Evolutionary conservation across 805 yeast species (phyloP).

Genomic region (Ogataea glucozyma): DNA sequence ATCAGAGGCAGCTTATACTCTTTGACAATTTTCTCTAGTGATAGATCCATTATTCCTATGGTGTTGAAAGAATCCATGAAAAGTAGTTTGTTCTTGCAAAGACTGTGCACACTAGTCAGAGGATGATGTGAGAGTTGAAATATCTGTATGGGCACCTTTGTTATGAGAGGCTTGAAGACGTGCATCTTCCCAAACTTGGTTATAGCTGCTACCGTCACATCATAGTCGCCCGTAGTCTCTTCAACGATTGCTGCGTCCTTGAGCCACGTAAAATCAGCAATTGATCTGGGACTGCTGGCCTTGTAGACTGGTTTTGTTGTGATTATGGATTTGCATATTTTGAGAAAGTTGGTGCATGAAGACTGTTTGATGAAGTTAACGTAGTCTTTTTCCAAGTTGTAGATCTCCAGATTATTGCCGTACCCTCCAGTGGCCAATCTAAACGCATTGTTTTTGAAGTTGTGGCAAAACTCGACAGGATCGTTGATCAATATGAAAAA

Average conservation of each 20-base stretch:
- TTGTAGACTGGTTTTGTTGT: slow-evolving; percentile 26
- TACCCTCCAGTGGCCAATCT: slow-evolving; percentile 26
- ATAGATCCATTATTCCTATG: slow-evolving; percentile 27
- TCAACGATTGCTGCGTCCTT: slow-evolving; percentile 26
- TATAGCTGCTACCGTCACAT: slow-evolving; percentile 21
- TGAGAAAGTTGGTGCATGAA: slow-evolving; percentile 11
- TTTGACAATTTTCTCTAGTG: slow-evolving; percentile 20
- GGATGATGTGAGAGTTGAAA: slow-evolving; percentile 30
- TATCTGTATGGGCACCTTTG: slow-evolving; percentile 24
- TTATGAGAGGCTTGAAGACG: slow-evolving; percentile 27
- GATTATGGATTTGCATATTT: slow-evolving; percentile 22
- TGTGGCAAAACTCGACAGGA: slow-evolving; percentile 25
- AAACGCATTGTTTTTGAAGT: slow-evolving; percentile 18
- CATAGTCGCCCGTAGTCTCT: slow-evolving; percentile 10
- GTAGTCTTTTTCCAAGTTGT: slow-evolving; percentile 20
- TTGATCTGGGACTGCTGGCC: slow-evolving; percentile 18
- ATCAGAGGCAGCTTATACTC: slow-evolving; percentile 24
- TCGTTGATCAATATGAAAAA: slow-evolving; percentile 24
- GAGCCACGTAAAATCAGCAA: slow-evolving; percentile 31
- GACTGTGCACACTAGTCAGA: slow-evolving; percentile 14
- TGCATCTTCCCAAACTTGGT: slow-evolving; percentile 31
- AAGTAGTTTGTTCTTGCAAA: slow-evolving; percentile 18
- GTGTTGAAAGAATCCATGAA: slow-evolving; percentile 30
- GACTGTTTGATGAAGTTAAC: slow-evolving; percentile 13
- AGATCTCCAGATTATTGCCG: slow-evolving; percentile 25